Percentiles rank a stretch among this genome's conserved stretches.
Conservation (phyloP, 192 early-diverging fungal species). For the Spinellus fusiger region DNA sequence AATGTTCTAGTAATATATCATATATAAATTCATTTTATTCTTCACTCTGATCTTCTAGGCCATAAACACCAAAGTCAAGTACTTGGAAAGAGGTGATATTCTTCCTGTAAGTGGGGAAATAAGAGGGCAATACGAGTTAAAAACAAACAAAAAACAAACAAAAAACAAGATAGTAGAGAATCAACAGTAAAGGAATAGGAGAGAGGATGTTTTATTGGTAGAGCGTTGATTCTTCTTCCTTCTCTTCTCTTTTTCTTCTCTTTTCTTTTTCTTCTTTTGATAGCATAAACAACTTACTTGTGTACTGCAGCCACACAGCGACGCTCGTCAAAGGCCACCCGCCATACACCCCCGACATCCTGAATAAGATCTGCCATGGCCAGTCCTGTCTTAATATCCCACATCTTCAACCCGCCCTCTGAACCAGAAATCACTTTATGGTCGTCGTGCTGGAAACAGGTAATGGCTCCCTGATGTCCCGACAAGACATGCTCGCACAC, state of each 20-base stretch:
- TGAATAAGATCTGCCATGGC: conserved; percentile 79
- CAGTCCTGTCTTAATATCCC: conserved; percentile 88
- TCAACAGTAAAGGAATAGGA: neutral
- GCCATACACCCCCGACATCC: conserved; percentile 87
- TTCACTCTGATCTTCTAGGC: conserved; percentile 43
- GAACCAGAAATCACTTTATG: conserved; percentile 91
- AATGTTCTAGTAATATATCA: no score
- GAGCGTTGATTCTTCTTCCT: neutral
- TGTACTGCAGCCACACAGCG: conserved; percentile 77
- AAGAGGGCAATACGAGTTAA: no score
- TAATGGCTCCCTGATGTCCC: conserved; percentile 88
- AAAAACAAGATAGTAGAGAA: neutral
- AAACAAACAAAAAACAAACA: neutral
- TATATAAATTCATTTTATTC: neutral
- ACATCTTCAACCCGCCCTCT: conserved; percentile 91
- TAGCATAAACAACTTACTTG: no score
- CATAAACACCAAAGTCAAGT: conserved; percentile 64
- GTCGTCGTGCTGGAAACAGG: conserved; percentile 96
- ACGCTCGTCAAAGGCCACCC: conserved; percentile 86
- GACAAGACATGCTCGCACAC: conserved; percentile 59
- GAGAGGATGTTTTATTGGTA: neutral
- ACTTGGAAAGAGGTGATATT: conserved; percentile 74
- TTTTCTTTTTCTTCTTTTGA: neutral
- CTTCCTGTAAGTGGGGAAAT: no score
- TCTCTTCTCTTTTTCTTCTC: neutral